These are phyloP conservation scores for Cymodocea nodosa DNA, from an alignment of 116 monocot genomes.

Conservation along the genomic window DNA sequence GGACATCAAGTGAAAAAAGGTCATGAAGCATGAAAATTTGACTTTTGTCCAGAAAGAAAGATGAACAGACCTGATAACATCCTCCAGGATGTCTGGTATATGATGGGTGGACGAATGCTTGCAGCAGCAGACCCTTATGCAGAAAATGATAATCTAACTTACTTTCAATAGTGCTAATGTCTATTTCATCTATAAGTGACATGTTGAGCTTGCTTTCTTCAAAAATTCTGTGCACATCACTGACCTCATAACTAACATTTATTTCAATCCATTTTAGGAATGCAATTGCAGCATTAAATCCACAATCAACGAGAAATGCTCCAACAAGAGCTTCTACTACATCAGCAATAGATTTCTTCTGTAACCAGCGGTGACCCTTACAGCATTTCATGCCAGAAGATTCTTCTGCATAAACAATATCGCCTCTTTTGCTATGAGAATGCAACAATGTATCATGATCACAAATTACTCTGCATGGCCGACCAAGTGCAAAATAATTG, in stretches of 20 bases:
- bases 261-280: slow-evolving; percentile 88
- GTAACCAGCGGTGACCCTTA: slow-evolving; percentile 60
- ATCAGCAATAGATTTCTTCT: slow-evolving; percentile 87
- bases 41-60: background rate
- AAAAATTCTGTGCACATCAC: slow-evolving; percentile 35
- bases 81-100: slow-evolving; percentile 74
- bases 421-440: slow-evolving; percentile 15
- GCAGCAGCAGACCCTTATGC: slow-evolving; percentile 63
- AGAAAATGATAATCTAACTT: slow-evolving; percentile 53
- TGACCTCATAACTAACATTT: slow-evolving; percentile 38
- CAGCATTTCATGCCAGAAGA: slow-evolving; percentile 32
- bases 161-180: slow-evolving; percentile 49
- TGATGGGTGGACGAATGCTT: slow-evolving; percentile 83
- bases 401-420: slow-evolving; percentile 14
- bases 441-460: slow-evolving; percentile 28
- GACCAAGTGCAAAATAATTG: slow-evolving; percentile 69
- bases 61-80: slow-evolving; percentile 89
- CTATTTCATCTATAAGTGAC: slow-evolving; percentile 26
- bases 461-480: slow-evolving; percentile 45
- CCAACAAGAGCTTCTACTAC: slow-evolving; percentile 89
- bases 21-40: background rate
- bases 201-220: slow-evolving; percentile 43
- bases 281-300: slow-evolving; percentile 67
- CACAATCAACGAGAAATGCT: slow-evolving; percentile 84
- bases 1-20: background rate